Evolutionary conservation across 768 basidiomycete species (phyloP), one percentile per base, ranked within the genome.

Genomic region (Pisolithus marmoratus): DNA sequence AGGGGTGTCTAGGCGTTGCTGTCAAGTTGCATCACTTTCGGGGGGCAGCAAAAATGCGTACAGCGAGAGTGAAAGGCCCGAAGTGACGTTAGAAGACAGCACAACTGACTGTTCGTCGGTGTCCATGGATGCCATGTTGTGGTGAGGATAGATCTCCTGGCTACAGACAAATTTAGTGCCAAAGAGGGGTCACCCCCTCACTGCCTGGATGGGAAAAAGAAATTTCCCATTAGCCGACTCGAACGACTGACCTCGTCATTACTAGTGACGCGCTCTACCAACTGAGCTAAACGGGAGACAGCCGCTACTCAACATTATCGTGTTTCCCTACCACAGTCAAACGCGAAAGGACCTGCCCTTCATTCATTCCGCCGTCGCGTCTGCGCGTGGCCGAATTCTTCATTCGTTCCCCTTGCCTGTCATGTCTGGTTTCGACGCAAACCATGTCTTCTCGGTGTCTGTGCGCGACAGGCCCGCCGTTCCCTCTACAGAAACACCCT

Each of bases 391-490:
- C 14, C 23, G 37, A 20, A 20, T 29, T 31, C 19, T 26, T 24
- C 50, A 27, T 50, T 54, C 22, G 38, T 42, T 31, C 38, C n/a
- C n/a, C n/a, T 20, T 40, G 49, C 24, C 26, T 46, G 53, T 47
- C 52, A 94, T 92, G 92, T 92, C 91, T 59, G 90, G 90, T 53
- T 95, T 91, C 63, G 92, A 95, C 61, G 76, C 78, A 23, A 85
- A 92, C 69, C 81, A 79, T 53, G 80, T 93, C 26, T 94, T 85
- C 69, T 83, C 85, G 1, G 86, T 95, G 45, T 79, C 87, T 15
- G 85, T 93, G 2, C 84, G 90, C 59, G 83, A 86, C 57, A 69
- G 74, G 7, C 73, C 84, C 0, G 61, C 79, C 8, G 74, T 79
- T 17, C 70, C 75, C 11, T 71, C 78, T 15, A 79, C 84, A 22